A percentile compares a stretch with the other conserved stretches of the same genome.
phyloP scores from a whole-genome alignment of 208 protist genomes.

The Acanthamoeba quina region DNA sequence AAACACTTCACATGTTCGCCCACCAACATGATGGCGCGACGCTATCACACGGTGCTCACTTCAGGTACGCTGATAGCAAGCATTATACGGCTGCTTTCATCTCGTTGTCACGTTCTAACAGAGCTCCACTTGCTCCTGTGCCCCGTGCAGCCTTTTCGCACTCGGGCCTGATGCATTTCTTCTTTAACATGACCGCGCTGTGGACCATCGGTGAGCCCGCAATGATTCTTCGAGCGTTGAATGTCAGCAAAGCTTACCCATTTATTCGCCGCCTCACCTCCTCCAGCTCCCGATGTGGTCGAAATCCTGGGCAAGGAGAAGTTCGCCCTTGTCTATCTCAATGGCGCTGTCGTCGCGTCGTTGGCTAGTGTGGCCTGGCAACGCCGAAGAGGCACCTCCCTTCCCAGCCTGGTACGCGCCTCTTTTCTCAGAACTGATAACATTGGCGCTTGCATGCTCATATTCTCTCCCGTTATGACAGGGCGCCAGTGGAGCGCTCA shows the following conservation, averaged over 20 bases:
- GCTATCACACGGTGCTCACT: constrained; percentile 24
- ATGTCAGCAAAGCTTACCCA: too few relatives aligned
- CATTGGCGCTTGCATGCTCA: background rate
- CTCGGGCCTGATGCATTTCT: background rate
- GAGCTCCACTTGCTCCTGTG: background rate
- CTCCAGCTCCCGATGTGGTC: background rate
- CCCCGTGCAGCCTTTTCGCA: background rate
- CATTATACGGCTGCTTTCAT: background rate
- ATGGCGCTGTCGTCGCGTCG: constrained; percentile 8
- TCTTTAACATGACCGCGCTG: constrained; percentile 25
- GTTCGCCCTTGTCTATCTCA: constrained; percentile 17
- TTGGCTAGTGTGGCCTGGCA: background rate
- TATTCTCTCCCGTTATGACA: background rate
- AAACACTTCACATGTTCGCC: constrained; percentile 20
- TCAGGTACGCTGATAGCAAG: background rate
- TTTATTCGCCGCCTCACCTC: too few relatives aligned
- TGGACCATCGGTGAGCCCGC: background rate
- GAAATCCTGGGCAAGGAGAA: constrained; percentile 25
- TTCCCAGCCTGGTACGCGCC: background rate
- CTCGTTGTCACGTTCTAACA: background rate
- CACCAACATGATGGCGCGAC: background rate
- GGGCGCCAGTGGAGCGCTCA: constrained; percentile 28
- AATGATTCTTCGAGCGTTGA: background rate
- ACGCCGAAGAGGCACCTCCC: background rate
- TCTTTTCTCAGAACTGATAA: background rate